phyloP scores from a whole-genome alignment of 1,284 basidiomycete species.

The Leccinum colubrinum region DNA sequence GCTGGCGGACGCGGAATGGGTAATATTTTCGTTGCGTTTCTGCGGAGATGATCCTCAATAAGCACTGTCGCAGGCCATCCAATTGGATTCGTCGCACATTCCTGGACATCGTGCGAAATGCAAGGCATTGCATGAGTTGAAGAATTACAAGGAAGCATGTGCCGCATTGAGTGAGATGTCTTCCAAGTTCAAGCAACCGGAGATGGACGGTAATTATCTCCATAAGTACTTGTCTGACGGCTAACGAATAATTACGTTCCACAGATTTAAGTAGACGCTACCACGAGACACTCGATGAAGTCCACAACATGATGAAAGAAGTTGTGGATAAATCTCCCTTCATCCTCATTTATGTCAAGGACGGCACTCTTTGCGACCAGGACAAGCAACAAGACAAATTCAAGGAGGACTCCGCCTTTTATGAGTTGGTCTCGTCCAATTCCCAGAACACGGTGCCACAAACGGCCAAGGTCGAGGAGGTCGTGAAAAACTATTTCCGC shows the following conservation, averaged over 20 bases:
- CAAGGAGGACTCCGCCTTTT: background rate
- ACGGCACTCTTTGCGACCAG: conserved; percentile 10
- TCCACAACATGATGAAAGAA: background rate
- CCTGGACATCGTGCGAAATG: conserved; percentile 10
- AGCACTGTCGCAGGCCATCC: conserved; percentile 7
- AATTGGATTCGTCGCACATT: conserved; percentile 1
- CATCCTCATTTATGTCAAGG: conserved; percentile 9
- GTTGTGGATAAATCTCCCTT: conserved; percentile 6
- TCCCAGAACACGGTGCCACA: background rate
- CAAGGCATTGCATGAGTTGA: background rate
- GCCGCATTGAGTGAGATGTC: background rate
- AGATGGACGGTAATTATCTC: conserved; percentile 6
- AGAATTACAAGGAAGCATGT: background rate
- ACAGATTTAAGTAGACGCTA: conserved; percentile 5
- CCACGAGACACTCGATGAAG: background rate
- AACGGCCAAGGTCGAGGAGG: background rate
- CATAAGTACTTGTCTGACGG: background rate
- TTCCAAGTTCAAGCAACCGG: background rate
- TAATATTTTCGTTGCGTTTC: background rate
- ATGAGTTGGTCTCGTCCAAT: conserved; percentile 9
- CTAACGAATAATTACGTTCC: background rate
- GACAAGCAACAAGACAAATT: conserved; percentile 5
- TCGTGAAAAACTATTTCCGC: conserved; percentile 11
- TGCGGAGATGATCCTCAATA: background rate
- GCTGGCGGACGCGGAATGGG: conserved; percentile 4